Base-by-base conservation (phyloP, 257 asterid genomes). In the Solanum chmielewskii region DNA sequence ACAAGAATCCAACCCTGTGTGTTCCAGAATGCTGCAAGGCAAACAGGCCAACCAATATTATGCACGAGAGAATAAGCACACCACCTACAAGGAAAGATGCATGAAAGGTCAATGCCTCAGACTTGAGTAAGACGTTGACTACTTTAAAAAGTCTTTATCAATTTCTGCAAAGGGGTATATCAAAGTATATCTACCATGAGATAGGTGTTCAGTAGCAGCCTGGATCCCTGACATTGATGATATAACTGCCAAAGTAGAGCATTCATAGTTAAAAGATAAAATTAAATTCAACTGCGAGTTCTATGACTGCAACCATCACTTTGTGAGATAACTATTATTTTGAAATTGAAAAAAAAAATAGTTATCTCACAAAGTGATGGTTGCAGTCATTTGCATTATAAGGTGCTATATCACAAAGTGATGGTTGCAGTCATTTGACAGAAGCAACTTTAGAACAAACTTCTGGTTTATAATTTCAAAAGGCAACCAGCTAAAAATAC, bases 1-100 rank as follows among this genome's bases (percentile, higher is more conserved):
- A 97, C 89, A 97, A 87, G 93, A 95, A 88, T 29, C 98, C 98
- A 41, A 97, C 98, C 92, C 91, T 96, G 86, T 92, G 97, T 87
- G 99, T 96, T 49, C 99, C 99, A 89, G 88, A 89, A 88, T 96
- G 99, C 94, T 96, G 99, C 92, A 96, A 91, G 86, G 99, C 98
- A 89, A 96, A 96, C 75, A 96, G 94, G 64, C 99, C 98, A 84
- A 97, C 93, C 95, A 97, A 90, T 86, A 97, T 94, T 88, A 90
- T 87, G 87, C 98, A 94, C 87, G 96, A 90, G 87, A 97, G 89
- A 89, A 89, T 80, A 86, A 93, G 92, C 83, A 94, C 93, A 52
- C 73, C 93, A 91, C 98, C 99, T 95, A 87, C 45, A 69, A 81
- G 78, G 44, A 85, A 88, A 86, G 88, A 71, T 86, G 60, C 66